A percentile compares a stretch with the other conserved stretches of the same genome.
These are phyloP conservation scores for Fusarium poae DNA, from an alignment of 2,329 filamentous ascomycete species.

Conservation along the genomic window DNA sequence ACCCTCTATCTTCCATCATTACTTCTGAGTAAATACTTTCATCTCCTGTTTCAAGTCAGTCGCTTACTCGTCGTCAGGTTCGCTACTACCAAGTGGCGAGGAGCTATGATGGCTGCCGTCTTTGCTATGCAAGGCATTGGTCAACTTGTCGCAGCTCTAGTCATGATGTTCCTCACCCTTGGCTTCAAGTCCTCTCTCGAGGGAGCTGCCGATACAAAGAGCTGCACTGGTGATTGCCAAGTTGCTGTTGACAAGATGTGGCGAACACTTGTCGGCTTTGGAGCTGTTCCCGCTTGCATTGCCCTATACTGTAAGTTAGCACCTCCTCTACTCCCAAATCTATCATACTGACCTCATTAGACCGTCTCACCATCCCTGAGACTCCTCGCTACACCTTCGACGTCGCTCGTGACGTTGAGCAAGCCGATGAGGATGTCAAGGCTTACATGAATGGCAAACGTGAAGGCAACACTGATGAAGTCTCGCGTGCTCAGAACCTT, in stretches of 20 bases:
- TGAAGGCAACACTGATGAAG: slow-evolving; percentile 75
- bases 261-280: slow-evolving; percentile 84
- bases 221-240: slow-evolving; percentile 63
- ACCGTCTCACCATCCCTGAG: slow-evolving; percentile 84
- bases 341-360: slow-evolving; percentile 36
- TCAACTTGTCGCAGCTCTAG: slow-evolving; percentile 79
- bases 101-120: slow-evolving; percentile 88
- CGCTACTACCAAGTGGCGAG: slow-evolving; percentile 85
- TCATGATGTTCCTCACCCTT: slow-evolving; percentile 80
- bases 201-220: slow-evolving; percentile 62
- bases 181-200: slow-evolving; percentile 76
- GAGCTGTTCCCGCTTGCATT: slow-evolving; percentile 82
- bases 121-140: slow-evolving; percentile 91
- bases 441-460: slow-evolving; percentile 77
- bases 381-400: slow-evolving; percentile 91
- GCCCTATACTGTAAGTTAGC: slow-evolving; percentile 75
- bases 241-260: slow-evolving; percentile 84
- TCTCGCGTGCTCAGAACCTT: slow-evolving; percentile 71
- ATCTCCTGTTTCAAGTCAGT: too few species aligned
- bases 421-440: slow-evolving; percentile 78
- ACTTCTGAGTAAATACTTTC: slow-evolving; percentile 75
- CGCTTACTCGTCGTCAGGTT: slow-evolving; percentile 56
- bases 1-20: slow-evolving; percentile 85
- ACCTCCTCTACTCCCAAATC: neutral
- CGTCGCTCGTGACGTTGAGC: slow-evolving; percentile 78